Conservation (phyloP, 148 eudicot genomes). For the Rhododendron kiyosumense region DNA sequence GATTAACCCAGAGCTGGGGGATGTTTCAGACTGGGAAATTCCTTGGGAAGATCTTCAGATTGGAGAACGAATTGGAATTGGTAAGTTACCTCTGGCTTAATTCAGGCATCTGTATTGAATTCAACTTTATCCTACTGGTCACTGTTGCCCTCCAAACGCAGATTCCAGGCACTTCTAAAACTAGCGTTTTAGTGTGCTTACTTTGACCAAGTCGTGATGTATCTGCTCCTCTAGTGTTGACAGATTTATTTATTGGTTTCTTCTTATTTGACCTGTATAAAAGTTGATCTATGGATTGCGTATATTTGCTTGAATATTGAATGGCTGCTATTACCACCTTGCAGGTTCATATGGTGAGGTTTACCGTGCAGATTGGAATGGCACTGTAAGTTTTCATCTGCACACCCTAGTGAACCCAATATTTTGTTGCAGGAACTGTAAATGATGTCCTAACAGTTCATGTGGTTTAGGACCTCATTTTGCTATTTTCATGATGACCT, state of each 20-base stretch:
- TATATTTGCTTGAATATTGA: neutral
- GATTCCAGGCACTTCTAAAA: neutral
- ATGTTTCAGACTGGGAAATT: conserved; percentile 90
- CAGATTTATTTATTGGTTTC: neutral
- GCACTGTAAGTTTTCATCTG: conserved; percentile 65
- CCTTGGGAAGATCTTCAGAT: conserved; percentile 93
- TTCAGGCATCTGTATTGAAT: neutral
- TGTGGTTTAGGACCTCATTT: neutral
- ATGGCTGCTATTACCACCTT: conserved; percentile 21
- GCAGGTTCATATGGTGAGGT: conserved; percentile 99
- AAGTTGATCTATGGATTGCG: neutral
- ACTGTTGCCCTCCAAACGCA: neutral
- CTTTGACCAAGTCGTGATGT: neutral
- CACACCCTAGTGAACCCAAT: neutral
- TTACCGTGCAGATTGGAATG: conserved; percentile 93
- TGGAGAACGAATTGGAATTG: conserved; percentile 94
- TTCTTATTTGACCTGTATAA: neutral
- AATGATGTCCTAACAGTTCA: neutral
- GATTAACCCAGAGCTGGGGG: conserved; percentile 57
- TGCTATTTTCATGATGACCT: conserved; percentile 6
- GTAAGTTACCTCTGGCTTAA: conserved; percentile 29
- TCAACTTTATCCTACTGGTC: conserved; percentile 2
- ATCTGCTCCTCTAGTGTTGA: neutral
- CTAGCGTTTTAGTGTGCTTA: neutral
- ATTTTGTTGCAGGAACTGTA: conserved; percentile 9